Conservation (phyloP, 768 basidiomycete species). For the Kwoniella dejecticola region DNA sequence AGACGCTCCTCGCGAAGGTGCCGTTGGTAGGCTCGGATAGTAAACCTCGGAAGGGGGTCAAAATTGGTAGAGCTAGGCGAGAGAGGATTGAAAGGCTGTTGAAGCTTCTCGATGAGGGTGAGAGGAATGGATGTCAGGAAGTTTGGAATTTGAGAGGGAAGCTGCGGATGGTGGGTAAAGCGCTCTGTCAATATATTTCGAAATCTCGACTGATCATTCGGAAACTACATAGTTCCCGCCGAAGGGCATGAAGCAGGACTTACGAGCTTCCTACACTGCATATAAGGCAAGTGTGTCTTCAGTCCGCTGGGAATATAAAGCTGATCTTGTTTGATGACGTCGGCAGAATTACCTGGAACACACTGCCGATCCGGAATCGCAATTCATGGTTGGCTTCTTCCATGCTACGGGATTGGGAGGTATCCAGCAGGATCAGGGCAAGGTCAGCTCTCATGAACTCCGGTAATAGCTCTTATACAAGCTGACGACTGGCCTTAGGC, state of each 20-base stretch:
- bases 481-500: constrained; percentile 58
- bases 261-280: constrained; percentile 27
- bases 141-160: constrained; percentile 30
- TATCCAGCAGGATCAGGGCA: constrained; percentile 56
- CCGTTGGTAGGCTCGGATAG: constrained; percentile 5
- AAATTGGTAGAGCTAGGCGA: constrained; percentile 25
- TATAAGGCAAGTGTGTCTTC: constrained; percentile 57
- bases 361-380: constrained; percentile 76
- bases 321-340: background rate
- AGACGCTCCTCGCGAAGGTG: constrained; percentile 23
- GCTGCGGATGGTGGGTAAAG: constrained; percentile 38
- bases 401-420: constrained; percentile 72
- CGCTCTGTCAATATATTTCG: background rate
- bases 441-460: constrained; percentile 40
- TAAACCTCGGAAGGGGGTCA: constrained; percentile 12
- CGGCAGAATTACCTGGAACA: constrained; percentile 56
- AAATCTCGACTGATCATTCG: background rate
- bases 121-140: constrained; percentile 35
- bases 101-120: constrained; percentile 33
- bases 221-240: constrained; percentile 46
- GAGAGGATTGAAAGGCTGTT: constrained; percentile 39
- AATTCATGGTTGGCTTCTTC: constrained; percentile 83
- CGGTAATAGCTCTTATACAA: background rate
- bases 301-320: background rate
- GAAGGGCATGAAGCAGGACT: constrained; percentile 46